phyloP scores from a whole-genome alignment of 1,139 yeast species.

The Entelexis paramagnoliae region DNA sequence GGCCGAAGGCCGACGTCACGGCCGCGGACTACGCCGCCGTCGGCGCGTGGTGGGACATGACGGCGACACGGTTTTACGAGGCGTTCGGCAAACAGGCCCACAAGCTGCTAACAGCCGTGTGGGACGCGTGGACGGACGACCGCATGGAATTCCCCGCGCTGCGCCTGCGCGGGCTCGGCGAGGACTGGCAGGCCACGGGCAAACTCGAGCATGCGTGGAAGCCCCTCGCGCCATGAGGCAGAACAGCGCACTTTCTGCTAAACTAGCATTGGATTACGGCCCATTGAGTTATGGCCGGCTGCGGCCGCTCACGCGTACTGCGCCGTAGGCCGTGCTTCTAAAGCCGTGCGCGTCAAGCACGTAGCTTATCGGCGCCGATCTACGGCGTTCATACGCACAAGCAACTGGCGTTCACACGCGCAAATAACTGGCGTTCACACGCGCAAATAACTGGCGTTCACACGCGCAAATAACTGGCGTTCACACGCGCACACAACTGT shows the following conservation, averaged over 20 bases:
- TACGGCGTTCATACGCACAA: too few species aligned
- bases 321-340: too few species aligned
- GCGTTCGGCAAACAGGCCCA: constrained; percentile 60
- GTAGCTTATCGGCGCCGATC: too few species aligned
- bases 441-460: too few species aligned
- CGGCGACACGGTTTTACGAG: constrained; percentile 45
- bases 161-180: constrained; percentile 61
- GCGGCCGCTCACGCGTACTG: too few species aligned
- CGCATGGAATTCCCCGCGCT: constrained; percentile 65
- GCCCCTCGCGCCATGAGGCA: constrained; percentile 22
- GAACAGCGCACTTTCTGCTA: background rate
- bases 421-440: too few species aligned
- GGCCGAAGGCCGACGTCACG: constrained; percentile 39
- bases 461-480: too few species aligned
- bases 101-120: constrained; percentile 45
- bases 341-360: too few species aligned
- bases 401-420: too few species aligned
- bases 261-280: too few species aligned
- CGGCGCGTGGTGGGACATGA: constrained; percentile 89
- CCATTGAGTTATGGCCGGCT: too few species aligned
- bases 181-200: constrained; percentile 53
- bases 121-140: constrained; percentile 43
- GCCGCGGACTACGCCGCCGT: constrained; percentile 64
- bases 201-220: constrained; percentile 30
- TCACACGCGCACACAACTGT: too few species aligned